Evolutionary conservation across 495 filamentous ascomycete genomes (phyloP), one percentile per base, ranked within the genome.

Genomic region (Aspergillus haitiensis): DNA sequence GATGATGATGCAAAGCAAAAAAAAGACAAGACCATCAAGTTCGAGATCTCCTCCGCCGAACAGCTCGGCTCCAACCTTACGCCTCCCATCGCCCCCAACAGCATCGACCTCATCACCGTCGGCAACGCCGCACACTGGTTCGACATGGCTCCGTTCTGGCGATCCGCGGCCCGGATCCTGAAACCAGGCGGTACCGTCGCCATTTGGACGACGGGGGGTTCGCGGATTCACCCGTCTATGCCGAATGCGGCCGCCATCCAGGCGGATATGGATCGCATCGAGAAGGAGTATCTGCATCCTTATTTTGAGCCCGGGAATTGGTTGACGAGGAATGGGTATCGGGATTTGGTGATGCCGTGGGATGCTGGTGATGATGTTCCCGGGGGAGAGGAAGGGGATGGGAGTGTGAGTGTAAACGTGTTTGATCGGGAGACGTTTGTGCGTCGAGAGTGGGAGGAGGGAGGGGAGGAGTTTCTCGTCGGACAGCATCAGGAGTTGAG

Each of bases 101-200:
- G 68, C 50, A 78, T 86, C 8, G 84, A 86, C 60, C 63, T 86
- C 33, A 67, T 87, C 48, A 79, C 72, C 2, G 75, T 75, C 6
- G 80, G 78, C 0, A 82, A 72, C 32, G 76, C 82, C 0, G 81
- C 81, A 7, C 84, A 87, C 62, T 88, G 84, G 84, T 85, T 87
- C 74, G 75, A 86, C 59, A 80, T 85, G 76, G 46, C 74, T 8
- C 54, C 59, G 1, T 86, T 88, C 69, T 88, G 81, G 78, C 33
- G 46, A 0, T 63, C 64, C 2, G 83, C 81, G 0, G 82, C 80
- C 0, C 68, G 72, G 18, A 70, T 81, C 7, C 62, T 88, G 13
- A 80, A 76, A 58, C 79, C 80, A 5, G 80, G 81, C 5, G 84
- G 83, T 11, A 86, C 75, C 0, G 79, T 86, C 5, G 81, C 80